Evolutionary conservation across 2,329 filamentous ascomycete genomes (phyloP).

Genomic region (Tolypocladium pustulatum): DNA sequence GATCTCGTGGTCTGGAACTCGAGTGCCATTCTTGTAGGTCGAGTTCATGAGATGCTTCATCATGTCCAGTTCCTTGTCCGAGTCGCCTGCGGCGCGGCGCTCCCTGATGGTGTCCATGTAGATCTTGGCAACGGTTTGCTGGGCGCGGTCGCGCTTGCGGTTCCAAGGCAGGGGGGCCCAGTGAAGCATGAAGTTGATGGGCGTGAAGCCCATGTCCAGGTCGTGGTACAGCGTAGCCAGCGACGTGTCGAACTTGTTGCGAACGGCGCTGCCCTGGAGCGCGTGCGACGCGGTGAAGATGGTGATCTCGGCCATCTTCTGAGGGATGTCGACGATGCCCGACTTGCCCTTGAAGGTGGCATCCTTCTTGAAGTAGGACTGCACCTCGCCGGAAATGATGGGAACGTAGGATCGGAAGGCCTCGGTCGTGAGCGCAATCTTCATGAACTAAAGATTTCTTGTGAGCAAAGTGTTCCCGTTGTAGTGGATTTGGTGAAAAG

Average conservation of each 20-base stretch:
- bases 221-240: constrained; percentile 81
- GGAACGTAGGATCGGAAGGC: constrained; percentile 67
- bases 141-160: constrained; percentile 67
- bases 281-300: constrained; percentile 83
- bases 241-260: constrained; percentile 66
- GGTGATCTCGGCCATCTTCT: constrained; percentile 74
- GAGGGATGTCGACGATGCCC: constrained; percentile 61
- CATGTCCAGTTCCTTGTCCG: constrained; percentile 58
- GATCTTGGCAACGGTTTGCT: constrained; percentile 68
- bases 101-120: constrained; percentile 76
- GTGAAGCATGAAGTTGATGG: constrained; percentile 82
- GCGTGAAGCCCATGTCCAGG: constrained; percentile 80
- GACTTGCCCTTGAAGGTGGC: constrained; percentile 56
- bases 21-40: constrained; percentile 70
- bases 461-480: constrained; percentile 6
- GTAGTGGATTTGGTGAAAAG: constrained; percentile 4
- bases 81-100: constrained; percentile 44
- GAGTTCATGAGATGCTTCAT: constrained; percentile 85
- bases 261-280: constrained; percentile 75
- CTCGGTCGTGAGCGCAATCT: constrained; percentile 65
- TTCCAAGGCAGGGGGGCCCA: constrained; percentile 89
- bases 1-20: constrained; percentile 73
- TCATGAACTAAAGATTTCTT: constrained; percentile 57
- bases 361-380: constrained; percentile 59
- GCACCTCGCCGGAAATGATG: constrained; percentile 66